Evolutionary conservation across 768 basidiomycete genomes (phyloP).

Genomic region (Pleurotus pulmonarius): DNA sequence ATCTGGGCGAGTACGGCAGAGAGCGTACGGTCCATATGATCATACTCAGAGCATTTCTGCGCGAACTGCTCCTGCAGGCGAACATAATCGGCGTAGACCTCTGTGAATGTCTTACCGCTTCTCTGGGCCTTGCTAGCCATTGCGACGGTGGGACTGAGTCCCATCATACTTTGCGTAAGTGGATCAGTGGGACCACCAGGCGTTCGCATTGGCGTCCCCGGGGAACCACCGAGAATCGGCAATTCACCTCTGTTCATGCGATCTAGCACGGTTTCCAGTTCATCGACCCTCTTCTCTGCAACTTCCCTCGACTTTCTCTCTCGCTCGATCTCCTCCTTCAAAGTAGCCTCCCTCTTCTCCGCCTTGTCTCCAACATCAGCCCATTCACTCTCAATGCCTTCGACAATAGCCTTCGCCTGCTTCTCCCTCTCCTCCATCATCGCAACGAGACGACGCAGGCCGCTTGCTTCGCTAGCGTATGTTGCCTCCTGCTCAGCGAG

Average conservation of each 20-base stretch:
- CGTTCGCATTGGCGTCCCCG: conserved; percentile 46
- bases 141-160: conserved; percentile 83
- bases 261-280: conserved; percentile 70
- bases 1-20: conserved; percentile 83
- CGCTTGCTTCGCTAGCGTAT: conserved; percentile 73
- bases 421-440: conserved; percentile 89
- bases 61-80: conserved; percentile 79
- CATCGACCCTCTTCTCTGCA: conserved; percentile 67
- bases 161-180: conserved; percentile 54
- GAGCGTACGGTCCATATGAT: conserved; percentile 80
- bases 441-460: conserved; percentile 68
- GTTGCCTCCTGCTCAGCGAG: conserved; percentile 84
- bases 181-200: conserved; percentile 32
- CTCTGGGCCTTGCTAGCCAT: conserved; percentile 81
- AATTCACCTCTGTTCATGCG: conserved; percentile 72
- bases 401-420: conserved; percentile 79
- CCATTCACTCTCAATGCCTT: conserved; percentile 81
- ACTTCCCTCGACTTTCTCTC: conserved; percentile 68
- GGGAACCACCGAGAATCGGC: conserved; percentile 46
- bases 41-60: conserved; percentile 76
- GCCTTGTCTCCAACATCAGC: conserved; percentile 67
- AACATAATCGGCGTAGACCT: conserved; percentile 90
- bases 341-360: conserved; percentile 58
- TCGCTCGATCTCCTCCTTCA: conserved; percentile 68
- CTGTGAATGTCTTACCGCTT: conserved; percentile 86